These are phyloP conservation scores for Penicillium angulare DNA, from an alignment of 495 filamentous ascomycete species.

Conservation along the genomic window DNA sequence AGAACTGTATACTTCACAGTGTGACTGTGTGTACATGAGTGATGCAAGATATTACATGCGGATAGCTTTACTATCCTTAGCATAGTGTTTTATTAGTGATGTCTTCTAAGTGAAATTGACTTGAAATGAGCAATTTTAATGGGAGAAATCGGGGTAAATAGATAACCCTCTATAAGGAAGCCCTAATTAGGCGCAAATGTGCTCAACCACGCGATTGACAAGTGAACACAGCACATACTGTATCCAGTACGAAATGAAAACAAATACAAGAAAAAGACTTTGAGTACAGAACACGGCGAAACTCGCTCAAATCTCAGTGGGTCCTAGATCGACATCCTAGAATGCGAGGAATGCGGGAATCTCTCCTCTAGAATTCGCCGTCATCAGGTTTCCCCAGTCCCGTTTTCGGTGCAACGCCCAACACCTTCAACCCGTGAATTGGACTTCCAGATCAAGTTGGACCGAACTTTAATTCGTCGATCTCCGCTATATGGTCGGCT, in stretches of 20 bases:
- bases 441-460: not conserved
- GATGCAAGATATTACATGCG: no score
- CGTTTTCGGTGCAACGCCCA: slow-evolving; percentile 12
- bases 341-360: slow-evolving; percentile 5
- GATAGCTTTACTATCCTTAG: no score
- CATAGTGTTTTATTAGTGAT: no score
- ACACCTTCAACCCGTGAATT: not conserved
- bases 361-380: not conserved
- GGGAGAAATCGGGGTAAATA: no score
- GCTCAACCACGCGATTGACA: no score
- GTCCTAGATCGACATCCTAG: slow-evolving; percentile 6
- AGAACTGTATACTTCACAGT: no score
- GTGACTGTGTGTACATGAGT: no score
- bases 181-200: slow-evolving; percentile 31
- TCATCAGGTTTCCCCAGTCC: slow-evolving; percentile 2
- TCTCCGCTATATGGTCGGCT: not conserved
- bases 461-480: slow-evolving; percentile 3
- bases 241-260: not conserved
- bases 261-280: not conserved
- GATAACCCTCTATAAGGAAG: no score
- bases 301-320: slow-evolving; percentile 34
- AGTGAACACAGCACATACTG: no score
- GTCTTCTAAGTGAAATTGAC: no score
- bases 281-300: slow-evolving; percentile 8
- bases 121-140: no score